Base-by-base conservation (phyloP, 495 filamentous ascomycete genomes). In the Sordaria brevicollis region DNA sequence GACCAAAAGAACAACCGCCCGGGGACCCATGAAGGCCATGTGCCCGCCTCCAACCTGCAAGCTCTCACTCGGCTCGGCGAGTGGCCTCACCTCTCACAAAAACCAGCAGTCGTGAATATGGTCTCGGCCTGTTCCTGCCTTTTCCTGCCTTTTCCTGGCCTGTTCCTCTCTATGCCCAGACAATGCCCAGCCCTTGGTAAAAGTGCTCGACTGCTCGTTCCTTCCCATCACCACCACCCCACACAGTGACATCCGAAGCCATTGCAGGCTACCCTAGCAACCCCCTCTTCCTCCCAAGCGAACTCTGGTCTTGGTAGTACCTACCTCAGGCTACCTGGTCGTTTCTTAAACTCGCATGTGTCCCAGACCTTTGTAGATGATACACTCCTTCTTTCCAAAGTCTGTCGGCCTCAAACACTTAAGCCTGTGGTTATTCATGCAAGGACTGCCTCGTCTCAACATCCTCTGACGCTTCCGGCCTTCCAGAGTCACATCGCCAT, bases 271-370 rank as follows among this genome's bases (percentile, higher is more conserved):
- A 19, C 57, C 72, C 72, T 49, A 33, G 70, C 57, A 71, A 35
- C 67, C 67, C 67, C 66, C 35, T 54, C 38, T 67, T n/a, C 25
- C 57, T 4, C 15, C 5, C 57, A 31, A 33, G 21, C 69, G 39
- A 31, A 67, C 35, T 67, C 74, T 35, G 35, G 71, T 19, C 69
- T 38, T 65, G 66, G 19, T 54, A 65, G 49, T 65, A 69, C 77
- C n/a, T n/a, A n/a, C n/a, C n/a, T n/a, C n/a, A n/a, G n/a, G n/a
- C n/a, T n/a, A n/a, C n/a, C 79, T 77, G 79, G 75, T 79, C 77
- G 71, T 77, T 82, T 81, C 80, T 79, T 80, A 82, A 83, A 83
- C 81, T 76, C 73, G 69, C 74, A 78, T 76, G 76, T 37, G 77
- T 77, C 76, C 78, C 76, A 70, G 73, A 76, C 74, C 72, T 73